Evolutionary conservation across 2,329 filamentous ascomycete genomes (phyloP), one percentile per base, ranked within the genome.

Genomic region (Fusarium verrucosum): DNA sequence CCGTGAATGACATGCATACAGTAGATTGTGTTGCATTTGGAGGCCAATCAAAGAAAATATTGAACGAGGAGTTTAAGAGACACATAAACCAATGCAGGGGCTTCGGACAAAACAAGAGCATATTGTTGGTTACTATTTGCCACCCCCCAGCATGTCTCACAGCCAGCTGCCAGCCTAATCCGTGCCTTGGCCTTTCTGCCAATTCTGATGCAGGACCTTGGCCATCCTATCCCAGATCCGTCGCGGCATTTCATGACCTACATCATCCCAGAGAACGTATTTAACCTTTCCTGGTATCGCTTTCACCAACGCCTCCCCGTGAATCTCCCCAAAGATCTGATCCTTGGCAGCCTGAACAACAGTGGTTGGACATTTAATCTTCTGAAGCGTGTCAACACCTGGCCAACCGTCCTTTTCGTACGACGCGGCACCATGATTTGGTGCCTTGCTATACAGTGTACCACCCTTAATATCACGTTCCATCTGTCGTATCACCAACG

Each of bases 291-390:
- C 51, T 3, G 61, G 41, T 9, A 75, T 66, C 1, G 60, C 72
- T 16, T 62, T 68, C 4, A 46, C 66, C 37, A 76, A 38, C 0
- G 69, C 70, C 26, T 74, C 53, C 3, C 65, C 71, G 23, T 76
- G 73, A 28, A 50, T 56, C 33, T 60, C 45, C 0, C 70, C 67
- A 58, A 76, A 74, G 7, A 70, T 46, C 41, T 73, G 74, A 30
- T 75, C 73, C 25, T 74, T 70, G 4, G 41, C 68, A 5, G 68
- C 69, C 40, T 74, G 72, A 22, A 75, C 58, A 13, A 76, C 72
- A 1, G 69, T 69, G 1, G 72, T 60, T 11, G 73, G 70, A 17
- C 72, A 75, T 3, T 40, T 61, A 22, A 75, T 47, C 4, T 58
- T 14, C 26, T 64, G 61, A 28, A 74, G 65, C 9, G 46, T 44